Evolutionary conservation across 73 alveolate species (phyloP).

Genomic region (Paramecium biaurelia): DNA sequence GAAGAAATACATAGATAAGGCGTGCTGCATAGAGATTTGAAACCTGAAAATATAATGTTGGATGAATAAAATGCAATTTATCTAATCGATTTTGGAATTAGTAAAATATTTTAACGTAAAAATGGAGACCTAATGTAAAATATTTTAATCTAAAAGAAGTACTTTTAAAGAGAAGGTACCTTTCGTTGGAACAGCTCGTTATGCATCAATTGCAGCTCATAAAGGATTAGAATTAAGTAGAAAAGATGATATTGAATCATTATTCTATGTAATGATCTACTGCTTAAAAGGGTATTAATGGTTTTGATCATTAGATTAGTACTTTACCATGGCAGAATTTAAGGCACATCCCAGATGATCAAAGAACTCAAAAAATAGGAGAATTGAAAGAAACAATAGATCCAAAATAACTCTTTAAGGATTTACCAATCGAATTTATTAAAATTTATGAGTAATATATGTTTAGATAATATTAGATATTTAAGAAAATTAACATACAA

Average conservation of each 20-base stretch:
- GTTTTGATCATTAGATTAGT: not conserved
- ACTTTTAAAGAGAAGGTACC: conserved; percentile 33
- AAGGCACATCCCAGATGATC: conserved; percentile 82
- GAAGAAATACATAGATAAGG: conserved; percentile 45
- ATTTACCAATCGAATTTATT: conserved; percentile 45
- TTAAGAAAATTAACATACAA: not conserved
- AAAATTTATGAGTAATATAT: not conserved
- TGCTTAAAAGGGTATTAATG: conserved; percentile 61
- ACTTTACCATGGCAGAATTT: conserved; percentile 94
- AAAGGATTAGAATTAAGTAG: conserved; percentile 86
- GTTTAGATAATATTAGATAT: not conserved
- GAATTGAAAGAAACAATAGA: conserved; percentile 83
- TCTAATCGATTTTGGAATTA: conserved; percentile 92
- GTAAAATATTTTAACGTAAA: conserved; percentile 77
- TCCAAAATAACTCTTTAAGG: conserved; percentile 79
- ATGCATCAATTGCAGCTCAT: conserved; percentile 78
- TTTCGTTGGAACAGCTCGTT: conserved; percentile 77
- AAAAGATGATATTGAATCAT: conserved; percentile 78
- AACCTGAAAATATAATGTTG: conserved; percentile 26
- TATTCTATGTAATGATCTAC: conserved; percentile 78
- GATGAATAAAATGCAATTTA: conserved; percentile 32
- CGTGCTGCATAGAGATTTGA: conserved; percentile 8
- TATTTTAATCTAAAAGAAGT: not conserved
- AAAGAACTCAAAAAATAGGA: conserved; percentile 84
- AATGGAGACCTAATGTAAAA: conserved; percentile 49